Evolutionary conservation across 2,329 filamentous ascomycete genomes (phyloP), one percentile per base, ranked within the genome.

Genomic region (Claviceps cyperi): DNA sequence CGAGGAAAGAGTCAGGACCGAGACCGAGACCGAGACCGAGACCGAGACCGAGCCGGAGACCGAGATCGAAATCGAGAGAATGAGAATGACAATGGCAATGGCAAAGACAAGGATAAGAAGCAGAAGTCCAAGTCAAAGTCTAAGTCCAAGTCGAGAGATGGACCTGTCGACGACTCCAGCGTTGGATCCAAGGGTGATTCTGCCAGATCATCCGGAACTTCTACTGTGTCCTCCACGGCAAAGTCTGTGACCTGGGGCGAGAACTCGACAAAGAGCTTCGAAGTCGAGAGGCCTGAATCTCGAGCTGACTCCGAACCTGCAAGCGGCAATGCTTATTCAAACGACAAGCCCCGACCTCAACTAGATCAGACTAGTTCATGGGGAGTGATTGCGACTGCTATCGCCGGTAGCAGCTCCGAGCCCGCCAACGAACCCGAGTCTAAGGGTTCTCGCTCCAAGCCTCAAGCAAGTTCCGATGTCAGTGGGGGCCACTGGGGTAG

Each of bases 201-300:
- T 37, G 59, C 71, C 11, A 63, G 69, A 46, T 47, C 49, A 1
- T 36, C 46, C 14, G 43, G 43, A n/a, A 22, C 51, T 14, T 53
- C 51, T 21, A 43, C 39, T 15, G 28, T 49, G 11, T 50, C 56
- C 2, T 67, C 71, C 35, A 66, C 67, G 6, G 69, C 76, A 6
- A 82, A 81, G 56, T 73, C 67, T 41, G 80, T 84, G 4, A 80
- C 73, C 13, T 84, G 79, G 80, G 81, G 78, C 11, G 69, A 80
- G 52, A 81, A 81, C 54, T 72, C 80, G 58, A 82, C 75, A 4
- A 78, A 82, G 60, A 75, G 78, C 52, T 84, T 79, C 53, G 76
- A 81, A 46, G 71, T 77, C 11, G 76, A 78, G 52, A 81, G 74
- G 48, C 76, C 80, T 6, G 75, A 77, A 43, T 57, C 57, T n/a